A percentile compares a stretch with the other conserved stretches of the same genome.
These are phyloP conservation scores for Xylariaceae sp. DNA, from an alignment of 2,329 filamentous ascomycete genomes.

Conservation along the genomic window DNA sequence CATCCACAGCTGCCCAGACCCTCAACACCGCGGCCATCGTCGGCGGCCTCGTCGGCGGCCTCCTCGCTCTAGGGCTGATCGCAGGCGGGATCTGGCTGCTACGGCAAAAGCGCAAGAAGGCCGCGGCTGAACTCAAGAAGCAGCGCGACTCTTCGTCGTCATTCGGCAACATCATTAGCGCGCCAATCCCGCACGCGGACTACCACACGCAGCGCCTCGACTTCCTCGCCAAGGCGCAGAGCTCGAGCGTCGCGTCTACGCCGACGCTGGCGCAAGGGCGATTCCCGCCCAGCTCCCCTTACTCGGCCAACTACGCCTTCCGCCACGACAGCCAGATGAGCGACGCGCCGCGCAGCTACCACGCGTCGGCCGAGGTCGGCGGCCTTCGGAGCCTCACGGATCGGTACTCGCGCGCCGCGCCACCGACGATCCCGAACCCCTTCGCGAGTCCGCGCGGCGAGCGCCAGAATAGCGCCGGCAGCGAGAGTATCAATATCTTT, in stretches of 20 bases:
- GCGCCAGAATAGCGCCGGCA: constrained; percentile 30
- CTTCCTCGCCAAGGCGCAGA: constrained; percentile 39
- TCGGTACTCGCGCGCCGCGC: constrained; percentile 18
- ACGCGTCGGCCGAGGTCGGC: constrained; percentile 39
- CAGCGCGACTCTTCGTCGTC: constrained; percentile 29
- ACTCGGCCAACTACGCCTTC: constrained; percentile 28
- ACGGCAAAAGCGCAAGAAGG: constrained; percentile 32
- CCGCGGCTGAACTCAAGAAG: constrained; percentile 14
- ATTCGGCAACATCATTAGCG: constrained; percentile 41
- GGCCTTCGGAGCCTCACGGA: constrained; percentile 38
- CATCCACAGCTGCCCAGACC: constrained; percentile 23
- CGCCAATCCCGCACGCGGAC: constrained; percentile 38
- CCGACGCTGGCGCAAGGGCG: constrained; percentile 19
- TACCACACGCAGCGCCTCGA: constrained; percentile 37
- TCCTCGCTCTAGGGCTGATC: constrained; percentile 31
- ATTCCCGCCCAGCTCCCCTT: constrained; percentile 37
- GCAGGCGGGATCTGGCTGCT: constrained; percentile 25
- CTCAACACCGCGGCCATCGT: constrained; percentile 42
- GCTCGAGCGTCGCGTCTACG: constrained; percentile 30
- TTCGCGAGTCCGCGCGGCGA: constrained; percentile 6
- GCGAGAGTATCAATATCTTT: constrained; percentile 41
- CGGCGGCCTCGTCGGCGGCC: constrained; percentile 39
- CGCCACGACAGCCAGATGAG: constrained; percentile 35
- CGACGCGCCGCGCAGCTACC: constrained; percentile 37
- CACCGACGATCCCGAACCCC: neutral